A percentile compares a stretch with the other conserved stretches of the same genome.
These are phyloP conservation scores for Aspergillus pseudoglaucus DNA, from an alignment of 2,329 filamentous ascomycete species.

Conservation along the genomic window DNA sequence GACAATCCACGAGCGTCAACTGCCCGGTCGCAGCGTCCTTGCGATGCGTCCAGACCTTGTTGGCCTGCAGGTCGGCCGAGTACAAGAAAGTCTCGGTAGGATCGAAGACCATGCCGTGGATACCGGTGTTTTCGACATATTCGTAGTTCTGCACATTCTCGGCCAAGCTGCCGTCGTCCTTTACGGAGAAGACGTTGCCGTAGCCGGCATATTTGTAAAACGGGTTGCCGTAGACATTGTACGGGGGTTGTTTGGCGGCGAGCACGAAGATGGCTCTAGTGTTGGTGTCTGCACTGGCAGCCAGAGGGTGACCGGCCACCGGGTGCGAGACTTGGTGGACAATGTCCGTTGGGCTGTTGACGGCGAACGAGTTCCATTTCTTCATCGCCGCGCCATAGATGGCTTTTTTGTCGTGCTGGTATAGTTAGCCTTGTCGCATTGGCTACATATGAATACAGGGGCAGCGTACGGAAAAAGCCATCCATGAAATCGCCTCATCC, in stretches of 20 bases:
- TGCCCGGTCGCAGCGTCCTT: slow-evolving; percentile 57
- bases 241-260: slow-evolving; percentile 68
- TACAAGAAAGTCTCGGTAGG: slow-evolving; percentile 41
- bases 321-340: slow-evolving; percentile 67
- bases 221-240: slow-evolving; percentile 80
- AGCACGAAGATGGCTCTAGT: slow-evolving; percentile 86
- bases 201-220: slow-evolving; percentile 82
- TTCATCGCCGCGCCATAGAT: slow-evolving; percentile 91
- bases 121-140: slow-evolving; percentile 39
- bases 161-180: slow-evolving; percentile 34
- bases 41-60: slow-evolving; percentile 70
- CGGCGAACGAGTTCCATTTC: slow-evolving; percentile 78
- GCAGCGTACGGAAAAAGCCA: slow-evolving; percentile 71
- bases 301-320: slow-evolving; percentile 66
- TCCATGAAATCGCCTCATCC: slow-evolving; percentile 88
- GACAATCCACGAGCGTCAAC: slow-evolving; percentile 63
- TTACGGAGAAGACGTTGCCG: slow-evolving; percentile 60
- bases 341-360: slow-evolving; percentile 70
- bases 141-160: slow-evolving; percentile 42
- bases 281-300: slow-evolving; percentile 64
- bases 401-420: slow-evolving; percentile 70
- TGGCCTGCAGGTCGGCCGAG: slow-evolving; percentile 44
- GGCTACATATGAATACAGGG: background rate
- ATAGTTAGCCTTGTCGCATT: slow-evolving; percentile 3
- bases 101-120: slow-evolving; percentile 46